A percentile compares a stretch with the other conserved stretches of the same genome.
Conservation (phyloP, 345 rosid genomes). For the Excoecaria agallocha region DNA sequence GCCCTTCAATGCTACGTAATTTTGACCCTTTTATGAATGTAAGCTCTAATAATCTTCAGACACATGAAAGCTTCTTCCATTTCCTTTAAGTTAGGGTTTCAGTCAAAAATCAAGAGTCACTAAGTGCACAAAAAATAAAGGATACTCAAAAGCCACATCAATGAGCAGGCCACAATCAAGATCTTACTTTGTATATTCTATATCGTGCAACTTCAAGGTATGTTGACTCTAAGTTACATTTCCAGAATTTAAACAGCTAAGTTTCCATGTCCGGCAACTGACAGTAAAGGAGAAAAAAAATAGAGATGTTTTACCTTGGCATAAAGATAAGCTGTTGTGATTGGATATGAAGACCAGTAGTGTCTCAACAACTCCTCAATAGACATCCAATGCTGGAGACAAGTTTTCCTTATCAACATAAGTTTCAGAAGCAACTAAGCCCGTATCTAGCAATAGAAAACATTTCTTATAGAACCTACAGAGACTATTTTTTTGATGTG, state of each 20-base stretch:
- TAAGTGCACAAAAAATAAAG: not conserved
- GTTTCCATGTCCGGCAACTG: not conserved
- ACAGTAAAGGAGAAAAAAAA: not conserved
- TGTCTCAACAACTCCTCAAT: slow-evolving; percentile 77
- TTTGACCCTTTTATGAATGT: not conserved
- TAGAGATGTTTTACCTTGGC: slow-evolving; percentile 50
- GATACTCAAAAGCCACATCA: not conserved
- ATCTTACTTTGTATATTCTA: not conserved
- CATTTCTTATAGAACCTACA: slow-evolving; percentile 5
- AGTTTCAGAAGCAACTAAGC: slow-evolving; percentile 22
- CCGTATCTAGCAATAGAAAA: slow-evolving; percentile 13
- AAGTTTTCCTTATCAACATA: slow-evolving; percentile 25
- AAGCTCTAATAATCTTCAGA: not conserved
- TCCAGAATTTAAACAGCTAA: not conserved
- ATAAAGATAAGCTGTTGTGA: slow-evolving; percentile 67
- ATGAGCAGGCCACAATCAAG: not conserved
- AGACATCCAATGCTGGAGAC: slow-evolving; percentile 70
- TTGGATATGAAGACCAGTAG: slow-evolving; percentile 96
- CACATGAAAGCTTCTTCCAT: not conserved
- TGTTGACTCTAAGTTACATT: not conserved
- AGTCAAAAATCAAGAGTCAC: not conserved
- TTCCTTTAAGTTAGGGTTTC: not conserved
- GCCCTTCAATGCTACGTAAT: not conserved
- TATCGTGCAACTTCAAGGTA: not conserved
- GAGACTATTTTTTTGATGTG: not conserved